Conservation (phyloP, 2,329 filamentous ascomycete species). For the Hypocrella siamensis region DNA sequence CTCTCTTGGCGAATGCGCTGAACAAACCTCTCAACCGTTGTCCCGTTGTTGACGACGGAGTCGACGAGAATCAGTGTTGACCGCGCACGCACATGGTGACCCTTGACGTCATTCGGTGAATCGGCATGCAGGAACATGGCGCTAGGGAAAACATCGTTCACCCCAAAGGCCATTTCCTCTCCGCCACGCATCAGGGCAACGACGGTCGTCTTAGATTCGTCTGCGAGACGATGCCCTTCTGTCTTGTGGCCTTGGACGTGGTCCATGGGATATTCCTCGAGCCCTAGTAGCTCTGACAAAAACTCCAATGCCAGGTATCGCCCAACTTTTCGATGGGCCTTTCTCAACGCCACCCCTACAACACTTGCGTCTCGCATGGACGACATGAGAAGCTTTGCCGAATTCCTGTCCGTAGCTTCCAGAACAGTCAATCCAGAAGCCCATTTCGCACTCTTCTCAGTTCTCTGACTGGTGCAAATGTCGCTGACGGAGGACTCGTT, state of each 20-base stretch:
- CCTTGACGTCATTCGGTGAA: constrained; percentile 22
- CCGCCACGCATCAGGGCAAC: constrained; percentile 48
- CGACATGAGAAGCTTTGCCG: constrained; percentile 35
- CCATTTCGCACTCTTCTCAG: constrained; percentile 13
- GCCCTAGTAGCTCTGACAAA: constrained; percentile 28
- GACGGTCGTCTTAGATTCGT: constrained; percentile 35
- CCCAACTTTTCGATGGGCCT: constrained; percentile 32
- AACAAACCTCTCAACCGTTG: constrained; percentile 31
- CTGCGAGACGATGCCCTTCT: constrained; percentile 25
- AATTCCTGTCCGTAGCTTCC: constrained; percentile 27
- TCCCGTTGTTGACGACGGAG: constrained; percentile 43
- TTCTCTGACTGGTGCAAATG: too few species aligned
- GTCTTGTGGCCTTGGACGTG: constrained; percentile 34
- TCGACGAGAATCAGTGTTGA: constrained; percentile 38
- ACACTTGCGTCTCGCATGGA: constrained; percentile 33
- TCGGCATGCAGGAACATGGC: constrained; percentile 35
- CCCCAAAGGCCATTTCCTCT: constrained; percentile 43
- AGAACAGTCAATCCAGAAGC: constrained; percentile 8
- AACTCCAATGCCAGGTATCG: constrained; percentile 35
- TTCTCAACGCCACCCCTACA: constrained; percentile 27
- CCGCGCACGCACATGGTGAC: constrained; percentile 21
- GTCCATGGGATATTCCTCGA: constrained; percentile 29
- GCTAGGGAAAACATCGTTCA: constrained; percentile 33
- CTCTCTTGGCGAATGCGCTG: constrained; percentile 25
- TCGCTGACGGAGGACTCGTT: too few species aligned